Base-by-base conservation (phyloP, 805 yeast species). In the Candida tallmaniae region DNA sequence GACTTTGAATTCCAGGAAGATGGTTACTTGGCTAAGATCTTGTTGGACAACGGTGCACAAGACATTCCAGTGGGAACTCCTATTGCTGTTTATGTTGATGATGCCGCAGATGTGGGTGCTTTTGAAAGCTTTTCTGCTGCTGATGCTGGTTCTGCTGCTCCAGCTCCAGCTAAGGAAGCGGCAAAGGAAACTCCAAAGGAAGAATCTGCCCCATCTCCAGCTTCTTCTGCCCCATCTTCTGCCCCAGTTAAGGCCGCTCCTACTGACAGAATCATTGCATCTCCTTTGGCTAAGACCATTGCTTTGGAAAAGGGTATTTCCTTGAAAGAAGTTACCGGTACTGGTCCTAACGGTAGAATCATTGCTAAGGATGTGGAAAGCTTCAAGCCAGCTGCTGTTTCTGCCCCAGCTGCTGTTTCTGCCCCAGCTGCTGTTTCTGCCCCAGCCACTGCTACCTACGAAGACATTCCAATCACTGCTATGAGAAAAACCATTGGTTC, bases 1-100 rank as follows among this genome's bases (percentile, higher is more conserved):
- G 97, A 89, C 68, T 90, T 87, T 51, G 97, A 89, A 68, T 90
- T 89, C 73, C 97, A 89, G 70, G 97, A 89, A 55, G 98, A 90
- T 45, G 96, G 96, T 34, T 88, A 55, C 68, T 67, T 88, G 53
- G 96, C 96, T 45, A 86, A 88, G 71, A 82, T 85, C 51, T 65
- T 88, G 46, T 74, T 87, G 41, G 86, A 76, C 21, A 87, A 78
- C 39, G 96, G 97, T 36, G 65, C 95, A 35, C 81, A 86, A 62
- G 96, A 90, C 55, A 70, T 90, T 35, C 93, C 94, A 24, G 96
- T 93, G 31, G 95, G 95, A 54, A 80, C 82, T 66, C 97, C 98
- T 54, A 84, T 93, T 60, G 98, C 95, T 43, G 96, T 93, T 27
- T 90, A 84, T 61, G 97, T 90, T 35, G 96, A 90, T 66, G 84